Evolutionary conservation across 345 rosid species (phyloP), one percentile per base, ranked within the genome.

Genomic region (Lepidium africanum): DNA sequence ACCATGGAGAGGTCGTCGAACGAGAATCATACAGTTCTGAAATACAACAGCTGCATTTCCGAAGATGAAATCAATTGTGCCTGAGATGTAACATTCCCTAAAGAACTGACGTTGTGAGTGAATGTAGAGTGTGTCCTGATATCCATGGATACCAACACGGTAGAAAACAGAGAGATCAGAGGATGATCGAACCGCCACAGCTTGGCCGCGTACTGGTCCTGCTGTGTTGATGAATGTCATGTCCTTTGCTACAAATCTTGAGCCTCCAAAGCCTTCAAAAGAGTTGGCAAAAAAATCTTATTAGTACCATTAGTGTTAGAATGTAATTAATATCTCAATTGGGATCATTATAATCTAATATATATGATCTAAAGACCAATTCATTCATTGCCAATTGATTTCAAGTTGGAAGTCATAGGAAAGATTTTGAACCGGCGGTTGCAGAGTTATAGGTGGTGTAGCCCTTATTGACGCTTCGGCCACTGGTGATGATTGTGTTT

Each of bases 11-110:
- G 97, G 97, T 3, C 77, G 71, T 7, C 96, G 38, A 0, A 72
- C 92, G 1, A 71, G 77, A n/a, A 91, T 89, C 32, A 81, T 65
- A 45, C 86, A 91, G 17, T 80, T 89, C 13, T 91, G 97, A 47
- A 91, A 79, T 25, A 91, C 92, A 0, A 82, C 97, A 0, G 97
- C 96, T 5, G 96, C 97, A 23, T 91, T 91, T 4, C 96, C 97
- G 6, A 91, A 91, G 39, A 91, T 89, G 77, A 91, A 86, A 66
- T 91, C 97, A 3, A 91, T 69, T 9, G 97, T 91, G 61, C 97
- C 97, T 48, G 80, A 89, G 50, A 91, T 79, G 77, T 86, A 83
- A 51, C 97, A 91, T 70, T 81, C 84, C 25, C 82, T 69, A 69
- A 70, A 91, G 82, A 91, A 91, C 63, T 91, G 97, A 2, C 97